Conservation (phyloP, 495 filamentous ascomycete species). For the Sordaria brevicollis region DNA sequence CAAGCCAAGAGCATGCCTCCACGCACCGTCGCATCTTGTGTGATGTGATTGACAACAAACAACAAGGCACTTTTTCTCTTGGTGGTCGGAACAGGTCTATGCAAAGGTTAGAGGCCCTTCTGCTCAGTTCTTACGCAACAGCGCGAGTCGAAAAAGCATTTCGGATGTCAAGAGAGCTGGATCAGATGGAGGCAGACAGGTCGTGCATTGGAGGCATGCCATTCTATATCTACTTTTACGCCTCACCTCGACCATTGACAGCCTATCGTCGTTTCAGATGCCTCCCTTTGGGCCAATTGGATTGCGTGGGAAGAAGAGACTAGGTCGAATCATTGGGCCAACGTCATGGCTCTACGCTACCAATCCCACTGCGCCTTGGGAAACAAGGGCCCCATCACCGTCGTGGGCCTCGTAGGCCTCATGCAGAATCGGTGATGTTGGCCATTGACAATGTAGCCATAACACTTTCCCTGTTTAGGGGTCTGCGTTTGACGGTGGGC, state of each 20-base stretch:
- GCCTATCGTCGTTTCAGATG: background rate
- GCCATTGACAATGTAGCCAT: background rate
- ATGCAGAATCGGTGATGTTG: background rate
- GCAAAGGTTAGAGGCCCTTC: background rate
- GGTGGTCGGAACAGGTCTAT: background rate
- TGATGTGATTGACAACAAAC: background rate
- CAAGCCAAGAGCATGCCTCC: background rate
- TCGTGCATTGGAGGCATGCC: background rate
- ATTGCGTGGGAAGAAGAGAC: background rate
- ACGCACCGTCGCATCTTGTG: background rate
- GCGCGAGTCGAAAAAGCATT: background rate
- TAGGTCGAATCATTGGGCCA: background rate
- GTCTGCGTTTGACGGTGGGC: background rate
- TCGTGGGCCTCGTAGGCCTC: background rate
- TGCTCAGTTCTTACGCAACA: background rate
- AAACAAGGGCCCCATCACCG: background rate
- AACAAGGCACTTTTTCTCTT: background rate
- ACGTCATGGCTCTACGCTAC: background rate
- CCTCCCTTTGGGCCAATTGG: background rate
- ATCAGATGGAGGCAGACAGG: background rate
- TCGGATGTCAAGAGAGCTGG: background rate
- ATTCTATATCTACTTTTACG: background rate
- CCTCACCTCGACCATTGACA: background rate
- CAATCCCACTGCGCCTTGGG: background rate
- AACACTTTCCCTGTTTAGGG: background rate